These are phyloP conservation scores for Boletellus ananiceps DNA, from an alignment of 768 basidiomycete species.

Conservation along the genomic window DNA sequence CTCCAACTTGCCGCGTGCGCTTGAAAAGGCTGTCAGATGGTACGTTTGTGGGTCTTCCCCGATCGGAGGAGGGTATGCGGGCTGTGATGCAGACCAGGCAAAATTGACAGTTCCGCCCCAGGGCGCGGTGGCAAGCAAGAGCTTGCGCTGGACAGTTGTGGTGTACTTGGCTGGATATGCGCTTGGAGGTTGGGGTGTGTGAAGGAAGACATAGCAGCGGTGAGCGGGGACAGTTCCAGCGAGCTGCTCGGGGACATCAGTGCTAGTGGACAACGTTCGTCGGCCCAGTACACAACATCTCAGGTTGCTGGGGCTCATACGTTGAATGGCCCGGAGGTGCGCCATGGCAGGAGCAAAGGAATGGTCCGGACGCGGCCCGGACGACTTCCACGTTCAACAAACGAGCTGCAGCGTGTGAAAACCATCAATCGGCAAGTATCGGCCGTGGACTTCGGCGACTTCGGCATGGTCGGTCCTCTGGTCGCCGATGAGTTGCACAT, in stretches of 20 bases:
- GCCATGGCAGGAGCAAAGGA: neutral
- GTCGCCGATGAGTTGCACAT: too few relatives aligned
- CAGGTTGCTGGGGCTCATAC: too few relatives aligned
- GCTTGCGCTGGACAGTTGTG: constrained; percentile 47
- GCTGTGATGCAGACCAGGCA: constrained; percentile 42
- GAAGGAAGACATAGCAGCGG: constrained; percentile 51
- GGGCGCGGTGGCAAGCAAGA: constrained; percentile 40
- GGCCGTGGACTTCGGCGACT: too few relatives aligned
- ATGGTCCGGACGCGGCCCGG: too few relatives aligned
- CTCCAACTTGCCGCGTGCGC: constrained; percentile 42
- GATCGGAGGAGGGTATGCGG: constrained; percentile 1
- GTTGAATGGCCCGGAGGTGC: too few relatives aligned
- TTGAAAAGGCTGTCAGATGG: constrained; percentile 51
- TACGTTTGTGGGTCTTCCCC: constrained; percentile 22
- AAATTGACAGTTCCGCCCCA: constrained; percentile 61
- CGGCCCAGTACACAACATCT: neutral
- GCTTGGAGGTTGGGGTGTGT: constrained; percentile 44
- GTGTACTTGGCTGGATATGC: constrained; percentile 44
- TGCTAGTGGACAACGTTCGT: constrained; percentile 8
- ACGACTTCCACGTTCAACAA: too few relatives aligned
- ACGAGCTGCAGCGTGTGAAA: too few relatives aligned
- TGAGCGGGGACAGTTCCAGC: constrained; percentile 53
- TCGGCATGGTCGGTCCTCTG: too few relatives aligned
- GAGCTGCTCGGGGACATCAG: constrained; percentile 25
- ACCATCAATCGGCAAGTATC: too few relatives aligned